Evolutionary conservation across 2,329 filamentous ascomycete species (phyloP), one percentile per base, ranked within the genome.

Genomic region (Parasarocladium wereldwijsianum): DNA sequence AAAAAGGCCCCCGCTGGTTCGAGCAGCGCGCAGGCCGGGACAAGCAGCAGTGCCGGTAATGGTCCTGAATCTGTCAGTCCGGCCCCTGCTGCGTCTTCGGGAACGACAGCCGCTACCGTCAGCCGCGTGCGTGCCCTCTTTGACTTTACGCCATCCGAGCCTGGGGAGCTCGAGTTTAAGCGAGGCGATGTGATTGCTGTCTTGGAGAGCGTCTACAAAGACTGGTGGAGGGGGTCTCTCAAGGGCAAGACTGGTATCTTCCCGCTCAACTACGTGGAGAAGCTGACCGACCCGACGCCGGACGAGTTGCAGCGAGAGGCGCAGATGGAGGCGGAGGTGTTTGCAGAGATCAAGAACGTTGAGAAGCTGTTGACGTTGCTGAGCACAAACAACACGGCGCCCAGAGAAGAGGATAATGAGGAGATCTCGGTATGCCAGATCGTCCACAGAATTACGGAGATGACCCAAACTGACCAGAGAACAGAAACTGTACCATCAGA

Each of bases 221-320:
- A 98, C 54, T 98, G 90, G 90, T 98, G 90, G 90, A 87, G 93
- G 43, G 90, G 90, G 2, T 93, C 86, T 24, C 61, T 98, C 35
- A 76, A 86, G 48, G 90, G 90, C 13, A 84, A 94, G 54, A 94
- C 85, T 6, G 90, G 90, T 43, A 98, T 98, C 40, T 98, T 98
- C 55, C 90, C 90, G 6, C 68, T 98, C 40, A 98, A 98, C 58
- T 98, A 98, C 47, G 90, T 98, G 11, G 90, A 98, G 59, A 98
- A 98, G 55, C 63, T 98, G 39, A 76, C 86, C 32, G 90, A 98
- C 47, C 90, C 90, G 5, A 96, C 90, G 0, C 76, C 77, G 12
- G 87, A 96, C 42, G 90, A 98, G 62, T 56, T 98, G 41, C 85
- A 94, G 55, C 74, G 83, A 33, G 90, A 98, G 58, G 87, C 90